These are phyloP conservation scores for Starmerella scarabaei DNA, from an alignment of 805 yeast genomes.

Conservation along the genomic window DNA sequence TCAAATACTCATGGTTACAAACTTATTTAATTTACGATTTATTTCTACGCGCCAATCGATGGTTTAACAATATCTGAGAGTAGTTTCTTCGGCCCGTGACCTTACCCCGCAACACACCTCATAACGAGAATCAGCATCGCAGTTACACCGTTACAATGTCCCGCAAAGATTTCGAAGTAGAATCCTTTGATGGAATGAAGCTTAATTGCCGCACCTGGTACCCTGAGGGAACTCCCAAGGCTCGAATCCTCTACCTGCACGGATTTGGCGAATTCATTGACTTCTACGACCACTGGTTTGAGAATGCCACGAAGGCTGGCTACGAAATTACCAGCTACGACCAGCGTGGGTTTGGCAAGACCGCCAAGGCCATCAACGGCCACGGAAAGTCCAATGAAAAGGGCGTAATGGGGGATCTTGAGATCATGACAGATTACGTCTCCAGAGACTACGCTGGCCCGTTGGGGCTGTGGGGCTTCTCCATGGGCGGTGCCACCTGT, in stretches of 20 bases:
- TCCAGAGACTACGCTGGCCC: constrained; percentile 18
- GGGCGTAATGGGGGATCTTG: constrained; percentile 26
- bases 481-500: constrained; percentile 31
- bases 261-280: constrained; percentile 30
- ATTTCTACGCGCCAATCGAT: no score
- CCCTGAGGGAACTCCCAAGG: constrained; percentile 18
- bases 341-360: constrained; percentile 31
- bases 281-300: constrained; percentile 25
- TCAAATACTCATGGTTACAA: no score
- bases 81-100: no score
- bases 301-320: constrained; percentile 24
- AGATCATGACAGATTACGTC: constrained; percentile 21
- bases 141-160: no score
- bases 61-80: no score
- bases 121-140: no score
- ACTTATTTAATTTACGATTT: no score
- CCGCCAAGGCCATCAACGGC: constrained; percentile 22
- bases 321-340: constrained; percentile 29
- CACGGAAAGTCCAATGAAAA: constrained; percentile 26
- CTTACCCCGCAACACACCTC: no score
- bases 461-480: constrained; percentile 28
- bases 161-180: constrained; percentile 13
- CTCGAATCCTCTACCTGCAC: constrained; percentile 27
- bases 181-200: constrained; percentile 17
- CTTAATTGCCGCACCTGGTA: constrained; percentile 14